Percentiles rank a stretch among this genome's conserved stretches.
Evolutionary conservation across 768 basidiomycete genomes (phyloP).

Genomic region (Amanita pallidorosea): DNA sequence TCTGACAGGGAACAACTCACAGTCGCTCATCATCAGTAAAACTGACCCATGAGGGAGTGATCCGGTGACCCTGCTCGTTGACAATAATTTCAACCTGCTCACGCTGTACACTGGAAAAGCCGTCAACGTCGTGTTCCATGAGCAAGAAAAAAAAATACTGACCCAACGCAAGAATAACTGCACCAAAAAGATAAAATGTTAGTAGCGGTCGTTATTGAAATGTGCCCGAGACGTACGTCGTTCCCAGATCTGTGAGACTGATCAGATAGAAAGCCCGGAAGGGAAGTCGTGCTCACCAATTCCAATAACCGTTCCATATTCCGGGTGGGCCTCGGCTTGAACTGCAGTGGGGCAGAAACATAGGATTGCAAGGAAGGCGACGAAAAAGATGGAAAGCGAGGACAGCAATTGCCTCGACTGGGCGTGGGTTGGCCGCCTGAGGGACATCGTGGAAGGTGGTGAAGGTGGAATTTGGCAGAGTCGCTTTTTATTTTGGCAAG

Average conservation of each 20-base stretch:
- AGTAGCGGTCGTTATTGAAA: not conserved
- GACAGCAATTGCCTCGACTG: conserved; percentile 14
- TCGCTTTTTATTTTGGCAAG: conserved; percentile 2
- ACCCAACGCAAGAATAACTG: conserved; percentile 64
- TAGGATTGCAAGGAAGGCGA: conserved; percentile 50
- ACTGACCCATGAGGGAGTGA: conserved; percentile 86
- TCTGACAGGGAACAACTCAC: conserved; percentile 20
- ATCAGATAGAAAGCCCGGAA: not conserved
- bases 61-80: conserved; percentile 84
- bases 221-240: conserved; percentile 35
- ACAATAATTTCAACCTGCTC: conserved; percentile 69
- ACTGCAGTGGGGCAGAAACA: conserved; percentile 54
- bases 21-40: conserved; percentile 86
- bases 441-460: conserved; percentile 3
- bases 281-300: conserved; percentile 37
- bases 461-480: not conserved
- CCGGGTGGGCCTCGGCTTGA: conserved; percentile 37
- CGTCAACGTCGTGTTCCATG: not conserved
- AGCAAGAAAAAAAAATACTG: conserved; percentile 4
- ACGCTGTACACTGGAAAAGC: conserved; percentile 29
- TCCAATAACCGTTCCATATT: conserved; percentile 78
- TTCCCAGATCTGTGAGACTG: conserved; percentile 52
- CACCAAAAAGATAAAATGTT: conserved; percentile 1
- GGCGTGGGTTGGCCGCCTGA: conserved; percentile 5
- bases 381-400: conserved; percentile 34